These are phyloP conservation scores for Trametes sp. DNA, from an alignment of 1,284 basidiomycete genomes.

Conservation along the genomic window DNA sequence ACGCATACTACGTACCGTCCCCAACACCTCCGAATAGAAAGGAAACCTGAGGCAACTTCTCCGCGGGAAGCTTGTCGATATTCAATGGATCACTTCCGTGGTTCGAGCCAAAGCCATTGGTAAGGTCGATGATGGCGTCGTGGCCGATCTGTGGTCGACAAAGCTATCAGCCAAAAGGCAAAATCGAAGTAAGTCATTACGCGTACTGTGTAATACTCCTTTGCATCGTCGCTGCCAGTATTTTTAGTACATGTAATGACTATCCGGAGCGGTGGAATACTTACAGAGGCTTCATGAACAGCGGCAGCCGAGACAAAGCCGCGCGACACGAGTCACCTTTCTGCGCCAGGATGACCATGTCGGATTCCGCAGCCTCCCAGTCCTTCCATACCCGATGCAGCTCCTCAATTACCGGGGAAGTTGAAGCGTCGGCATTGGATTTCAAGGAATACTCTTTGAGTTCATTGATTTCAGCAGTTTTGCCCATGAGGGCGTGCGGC, in stretches of 20 bases:
- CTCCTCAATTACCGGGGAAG: neutral
- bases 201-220: slow-evolving; percentile 17
- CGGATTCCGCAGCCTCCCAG: neutral
- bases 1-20: slow-evolving; percentile 32
- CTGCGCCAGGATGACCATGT: neutral
- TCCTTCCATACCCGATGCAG: neutral
- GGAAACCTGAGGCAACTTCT: slow-evolving; percentile 19
- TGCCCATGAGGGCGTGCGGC: neutral
- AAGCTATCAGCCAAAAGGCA: neutral
- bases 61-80: slow-evolving; percentile 6
- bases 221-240: slow-evolving; percentile 1
- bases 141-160: slow-evolving; percentile 18
- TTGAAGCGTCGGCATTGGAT: neutral
- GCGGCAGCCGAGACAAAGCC: neutral
- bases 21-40: slow-evolving; percentile 35
- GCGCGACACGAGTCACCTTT: neutral
- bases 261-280: neutral
- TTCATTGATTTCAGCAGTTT: neutral
- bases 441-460: neutral
- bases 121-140: slow-evolving; percentile 27
- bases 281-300: slow-evolving; percentile 9
- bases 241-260: neutral
- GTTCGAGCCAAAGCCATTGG: slow-evolving; percentile 19
- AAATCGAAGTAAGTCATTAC: neutral
- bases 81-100: slow-evolving; percentile 14